Evolutionary conservation across 768 basidiomycete genomes (phyloP).

Genomic region (Amanita polypyramis): DNA sequence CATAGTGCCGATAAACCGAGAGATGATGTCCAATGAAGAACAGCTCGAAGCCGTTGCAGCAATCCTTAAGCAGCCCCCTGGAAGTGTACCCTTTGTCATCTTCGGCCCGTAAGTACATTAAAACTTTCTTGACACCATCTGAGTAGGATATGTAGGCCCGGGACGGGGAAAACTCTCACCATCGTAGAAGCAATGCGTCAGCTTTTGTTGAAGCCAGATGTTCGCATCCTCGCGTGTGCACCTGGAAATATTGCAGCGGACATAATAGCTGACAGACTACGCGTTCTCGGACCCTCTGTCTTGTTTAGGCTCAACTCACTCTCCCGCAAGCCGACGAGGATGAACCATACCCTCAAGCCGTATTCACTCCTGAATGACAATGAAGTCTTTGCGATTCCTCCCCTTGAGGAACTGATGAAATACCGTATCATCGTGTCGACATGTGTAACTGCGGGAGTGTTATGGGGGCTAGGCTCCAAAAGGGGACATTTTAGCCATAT

Average conservation of each 20-base stretch:
- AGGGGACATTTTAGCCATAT: conserved; percentile 51
- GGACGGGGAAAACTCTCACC: conserved; percentile 62
- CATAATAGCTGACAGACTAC: conserved; percentile 37
- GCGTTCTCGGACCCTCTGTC: conserved; percentile 20
- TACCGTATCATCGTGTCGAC: conserved; percentile 49
- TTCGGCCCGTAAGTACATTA: conserved; percentile 50
- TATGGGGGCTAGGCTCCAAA: conserved; percentile 34
- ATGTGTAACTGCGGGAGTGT: conserved; percentile 41
- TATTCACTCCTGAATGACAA: conserved; percentile 32
- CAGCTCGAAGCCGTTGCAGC: conserved; percentile 42
- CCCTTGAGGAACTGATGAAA: conserved; percentile 23
- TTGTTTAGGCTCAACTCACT: conserved; percentile 48
- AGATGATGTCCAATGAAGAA: conserved; percentile 30
- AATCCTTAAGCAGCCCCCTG: conserved; percentile 32
- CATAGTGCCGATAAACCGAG: conserved; percentile 19
- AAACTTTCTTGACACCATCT: neutral
- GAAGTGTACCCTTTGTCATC: conserved; percentile 44
- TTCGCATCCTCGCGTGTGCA: conserved; percentile 50
- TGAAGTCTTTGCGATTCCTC: conserved; percentile 34
- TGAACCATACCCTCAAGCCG: conserved; percentile 25
- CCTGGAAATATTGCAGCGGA: conserved; percentile 65
- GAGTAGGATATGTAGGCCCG: conserved; percentile 27
- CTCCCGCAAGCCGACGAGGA: conserved; percentile 25
- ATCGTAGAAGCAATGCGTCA: conserved; percentile 55
- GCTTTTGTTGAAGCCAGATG: conserved; percentile 35